Base-by-base conservation (phyloP, 768 basidiomycete species). In the Kwoniella mangroviensis region DNA sequence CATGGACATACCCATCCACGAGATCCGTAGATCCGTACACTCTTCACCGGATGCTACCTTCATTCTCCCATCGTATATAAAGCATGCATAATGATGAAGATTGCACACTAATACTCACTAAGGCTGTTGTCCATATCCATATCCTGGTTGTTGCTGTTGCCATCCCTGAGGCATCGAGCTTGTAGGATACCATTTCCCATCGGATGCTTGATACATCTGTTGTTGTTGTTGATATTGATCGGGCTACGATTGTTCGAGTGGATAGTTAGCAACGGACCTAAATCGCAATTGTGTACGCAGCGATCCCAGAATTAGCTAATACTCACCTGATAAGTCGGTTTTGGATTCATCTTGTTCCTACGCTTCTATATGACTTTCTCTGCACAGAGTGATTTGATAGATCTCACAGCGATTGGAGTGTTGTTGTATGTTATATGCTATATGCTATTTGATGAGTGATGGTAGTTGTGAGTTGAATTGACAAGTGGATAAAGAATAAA, bases 131-230 rank as follows among this genome's bases (percentile, higher is more conserved):
- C 59, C 58, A n/a, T 68, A 62, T 34, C 59, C 58, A 12, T 40
- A 41, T 28, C 58, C 56, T 15, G 58, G 45, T 42, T 45, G 52
- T 45, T 68, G 67, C 49, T 62, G 58, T 43, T 68, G 57, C 69
- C 69, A 70, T 34, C 57, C 57, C 49, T 70, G 69, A 2, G 69
- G 69, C 69, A 70, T 70, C 5, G 69, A 57, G 21, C 59, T 52
- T 28, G 63, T 67, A n/a, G 75, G 75, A 58, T 79, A 76, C 73
- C 73, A 76, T 51, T 76, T 71, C 4, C 77, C 77, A 59, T 78
- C 77, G 34, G 69, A 71, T 9, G 77, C 77, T 53, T 74, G 75
- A 49, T 79, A 79, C 71, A 74, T 74, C 55, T 72, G 67, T n/a
- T 73, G 72, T 28, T 57, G 53, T 26, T 40, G 69, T 70, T 24